Evolutionary conservation across 2,329 filamentous ascomycete genomes (phyloP), one percentile per base, ranked within the genome.

Genomic region (Fusarium tanahbumbuense): DNA sequence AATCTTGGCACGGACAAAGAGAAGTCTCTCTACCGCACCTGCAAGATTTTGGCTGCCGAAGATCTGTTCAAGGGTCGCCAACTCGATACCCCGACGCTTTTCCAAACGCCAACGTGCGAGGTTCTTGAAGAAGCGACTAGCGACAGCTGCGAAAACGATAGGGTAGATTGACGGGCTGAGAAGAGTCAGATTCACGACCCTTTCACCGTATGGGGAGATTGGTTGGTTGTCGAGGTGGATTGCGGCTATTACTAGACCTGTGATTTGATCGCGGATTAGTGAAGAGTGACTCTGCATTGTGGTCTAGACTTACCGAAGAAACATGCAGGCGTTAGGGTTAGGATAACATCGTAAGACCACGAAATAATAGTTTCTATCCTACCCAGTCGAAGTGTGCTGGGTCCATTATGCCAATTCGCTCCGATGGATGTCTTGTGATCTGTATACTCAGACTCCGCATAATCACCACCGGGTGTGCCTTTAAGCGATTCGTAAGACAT

Each of bases 21-120:
- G 23, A 0, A 69, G 46, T 4, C 59, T 34, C 8, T 67, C 67
- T 1, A 69, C 4, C 0, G 64, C 52, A 2, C 57, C 52, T 1
- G 67, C 67, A 9, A 69, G 55, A 5, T 49, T 69, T 18, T 67
- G 67, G 22, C 67, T 69, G 4, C 63, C 63, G n/a, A 58, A 64
- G 3, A 67, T 32, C 20, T 69, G 63, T 23, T 69, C 67, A 5
- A 69, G 67, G 0, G 52, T 46, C 1, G 22, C 67, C 1, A 69
- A n/a, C 2, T 34, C 42, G 11, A 69, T 56, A 16, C 63, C 67
- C 1, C 44, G 22, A 2, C 23, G 50, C 7, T 50, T 52, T 28
- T 69, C 63, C 7, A 67, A 8, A 22, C 44, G 52, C 64, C 67
- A 68, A 1, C 60, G 56, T 3, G 67, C 60, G 2, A 70, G 3